Evolutionary conservation across 2,329 filamentous ascomycete genomes (phyloP).

Genomic region (Calonectria hawksworthii): DNA sequence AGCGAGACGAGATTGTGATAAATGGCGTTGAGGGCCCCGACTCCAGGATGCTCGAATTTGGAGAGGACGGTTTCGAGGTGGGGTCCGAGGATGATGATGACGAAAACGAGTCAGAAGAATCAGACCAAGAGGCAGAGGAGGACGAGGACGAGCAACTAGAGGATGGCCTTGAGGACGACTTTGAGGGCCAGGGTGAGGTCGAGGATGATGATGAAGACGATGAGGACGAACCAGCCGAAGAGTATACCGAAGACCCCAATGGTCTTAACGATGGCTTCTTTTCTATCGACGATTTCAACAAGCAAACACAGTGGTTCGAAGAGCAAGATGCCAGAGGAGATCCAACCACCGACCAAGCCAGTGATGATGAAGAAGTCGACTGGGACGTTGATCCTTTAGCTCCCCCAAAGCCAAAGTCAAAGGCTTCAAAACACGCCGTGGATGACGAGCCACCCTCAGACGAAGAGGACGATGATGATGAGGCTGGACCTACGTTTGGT

Average conservation of each 20-base stretch:
- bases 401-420: constrained; percentile 47
- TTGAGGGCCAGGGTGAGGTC: constrained; percentile 54
- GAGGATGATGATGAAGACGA: constrained; percentile 54
- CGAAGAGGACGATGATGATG: constrained; percentile 74
- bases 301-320: constrained; percentile 90
- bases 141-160: constrained; percentile 42
- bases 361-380: constrained; percentile 89
- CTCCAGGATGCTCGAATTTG: constrained; percentile 44
- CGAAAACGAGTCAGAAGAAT: constrained; percentile 44
- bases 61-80: constrained; percentile 49
- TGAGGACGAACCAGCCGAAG: constrained; percentile 58
- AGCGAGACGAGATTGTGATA: constrained; percentile 60
- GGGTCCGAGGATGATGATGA: constrained; percentile 48
- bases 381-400: constrained; percentile 85
- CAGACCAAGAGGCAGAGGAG: constrained; percentile 43
- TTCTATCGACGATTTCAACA: constrained; percentile 97
- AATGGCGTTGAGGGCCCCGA: constrained; percentile 48
- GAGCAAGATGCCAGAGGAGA: constrained; percentile 85
- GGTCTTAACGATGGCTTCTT: constrained; percentile 98
- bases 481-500: constrained; percentile 86
- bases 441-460: constrained; percentile 48
- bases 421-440: constrained; percentile 47
- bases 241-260: constrained; percentile 73
- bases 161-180: constrained; percentile 48
- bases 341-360: constrained; percentile 78